These are phyloP conservation scores for Trichomonas tenax DNA, from an alignment of 208 protist genomes.

Conservation along the genomic window DNA sequence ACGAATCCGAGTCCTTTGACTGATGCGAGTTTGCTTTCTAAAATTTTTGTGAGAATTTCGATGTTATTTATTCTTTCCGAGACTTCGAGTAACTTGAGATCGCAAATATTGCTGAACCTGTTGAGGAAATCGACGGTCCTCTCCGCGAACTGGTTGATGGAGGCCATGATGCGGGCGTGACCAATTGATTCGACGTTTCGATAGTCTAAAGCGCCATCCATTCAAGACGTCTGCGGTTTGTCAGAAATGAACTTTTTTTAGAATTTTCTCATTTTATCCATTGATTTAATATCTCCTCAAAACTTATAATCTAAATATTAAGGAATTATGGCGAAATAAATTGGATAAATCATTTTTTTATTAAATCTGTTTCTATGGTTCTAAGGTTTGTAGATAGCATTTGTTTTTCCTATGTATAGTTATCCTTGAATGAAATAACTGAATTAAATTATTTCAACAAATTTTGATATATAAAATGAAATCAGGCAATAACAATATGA, in stretches of 20 bases:
- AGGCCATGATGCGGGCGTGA: background rate
- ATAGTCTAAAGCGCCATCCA: background rate
- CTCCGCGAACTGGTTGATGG: background rate
- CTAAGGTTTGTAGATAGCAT: too few species aligned
- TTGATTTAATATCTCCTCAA: too few species aligned
- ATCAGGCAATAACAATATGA: too few species aligned
- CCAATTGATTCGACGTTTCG: background rate
- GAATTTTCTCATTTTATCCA: background rate
- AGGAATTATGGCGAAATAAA: too few species aligned
- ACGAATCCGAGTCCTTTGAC: background rate
- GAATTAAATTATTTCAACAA: too few species aligned
- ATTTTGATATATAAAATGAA: too few species aligned
- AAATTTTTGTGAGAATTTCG: conserved; percentile 12
- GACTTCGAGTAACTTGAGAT: background rate
- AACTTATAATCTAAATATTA: too few species aligned
- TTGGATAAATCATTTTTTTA: too few species aligned
- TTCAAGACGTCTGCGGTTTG: background rate
- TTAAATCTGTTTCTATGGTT: too few species aligned
- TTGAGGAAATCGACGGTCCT: conserved; percentile 4
- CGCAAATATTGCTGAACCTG: background rate
- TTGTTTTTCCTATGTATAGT: too few species aligned
- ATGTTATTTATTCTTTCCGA: background rate
- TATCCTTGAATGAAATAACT: too few species aligned
- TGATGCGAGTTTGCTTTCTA: background rate
- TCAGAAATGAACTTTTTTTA: background rate